A percentile compares a stretch with the other conserved stretches of the same genome.
Evolutionary conservation across 2,329 filamentous ascomycete genomes (phyloP).

Genomic region (Pseudogymnoascus sp.): DNA sequence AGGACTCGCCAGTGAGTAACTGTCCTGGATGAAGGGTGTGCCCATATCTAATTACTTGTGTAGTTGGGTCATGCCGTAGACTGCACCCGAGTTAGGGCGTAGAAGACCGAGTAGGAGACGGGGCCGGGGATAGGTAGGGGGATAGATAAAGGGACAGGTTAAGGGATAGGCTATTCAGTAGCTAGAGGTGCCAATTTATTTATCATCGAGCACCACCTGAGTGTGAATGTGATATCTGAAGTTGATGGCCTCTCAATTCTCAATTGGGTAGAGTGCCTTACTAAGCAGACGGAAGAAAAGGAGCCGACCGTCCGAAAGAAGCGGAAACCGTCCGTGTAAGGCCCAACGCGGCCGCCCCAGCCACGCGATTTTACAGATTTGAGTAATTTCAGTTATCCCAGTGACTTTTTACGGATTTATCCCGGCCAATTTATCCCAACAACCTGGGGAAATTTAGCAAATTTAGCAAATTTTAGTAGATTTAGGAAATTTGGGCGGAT

Average conservation of each 20-base stretch:
- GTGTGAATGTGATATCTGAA: not conserved
- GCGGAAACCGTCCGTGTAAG: not conserved
- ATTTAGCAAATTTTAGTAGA: not conserved
- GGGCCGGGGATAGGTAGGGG: no score
- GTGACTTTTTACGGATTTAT: not conserved
- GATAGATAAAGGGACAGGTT: no score
- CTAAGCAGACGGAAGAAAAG: not conserved
- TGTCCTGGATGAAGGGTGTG: no score
- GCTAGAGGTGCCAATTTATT: no score
- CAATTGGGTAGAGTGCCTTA: not conserved
- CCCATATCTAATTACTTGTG: no score
- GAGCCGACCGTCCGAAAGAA: not conserved
- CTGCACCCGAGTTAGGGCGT: no score
- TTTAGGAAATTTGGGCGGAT: not conserved
- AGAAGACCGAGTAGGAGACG: no score
- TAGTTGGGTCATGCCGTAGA: no score
- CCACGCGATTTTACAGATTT: not conserved
- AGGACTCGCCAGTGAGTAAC: no score
- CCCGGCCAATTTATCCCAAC: constrained; percentile 1
- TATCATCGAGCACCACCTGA: no score
- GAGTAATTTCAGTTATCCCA: not conserved
- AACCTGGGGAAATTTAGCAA: not conserved
- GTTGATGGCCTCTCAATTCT: not conserved
- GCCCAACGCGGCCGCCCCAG: not conserved
- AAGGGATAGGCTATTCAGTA: no score